Evolutionary conservation across 1,139 yeast species (phyloP), one percentile per base, ranked within the genome.

Genomic region (Kurtzmaniella natalensis): DNA sequence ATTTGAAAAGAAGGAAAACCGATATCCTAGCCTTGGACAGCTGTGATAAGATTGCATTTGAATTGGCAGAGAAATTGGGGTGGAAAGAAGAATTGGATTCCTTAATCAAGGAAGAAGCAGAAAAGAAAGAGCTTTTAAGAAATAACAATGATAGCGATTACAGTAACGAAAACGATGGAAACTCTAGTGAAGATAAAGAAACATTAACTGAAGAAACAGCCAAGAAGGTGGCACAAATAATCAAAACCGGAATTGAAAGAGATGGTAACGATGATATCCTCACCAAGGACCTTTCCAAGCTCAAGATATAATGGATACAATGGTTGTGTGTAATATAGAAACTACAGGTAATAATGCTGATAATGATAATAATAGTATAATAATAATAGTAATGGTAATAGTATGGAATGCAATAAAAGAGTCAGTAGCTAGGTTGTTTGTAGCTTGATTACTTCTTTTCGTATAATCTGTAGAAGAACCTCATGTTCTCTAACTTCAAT

Each of bases 401-500:
- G n/a, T n/a, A n/a, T n/a, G n/a, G n/a, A n/a, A n/a, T n/a, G n/a
- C n/a, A n/a, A n/a, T n/a, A n/a, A n/a, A n/a, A n/a, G n/a, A n/a
- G n/a, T n/a, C n/a, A n/a, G n/a, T n/a, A n/a, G n/a, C n/a, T n/a
- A n/a, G n/a, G n/a, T n/a, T n/a, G n/a, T 13, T 18, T 14, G 7
- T 15, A 7, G 13, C 18, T n/a, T 28, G 19, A 8, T 39, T 49
- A 62, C 44, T 52, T 66, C 57, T 76, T 78, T 46, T 72, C 63
- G 56, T 85, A 87, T 32, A 87, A 61, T 45, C 95, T 70, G 55
- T 80, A 80, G 55, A 87, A 86, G 53, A 83, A 84, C 40, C 95
- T 70, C 95, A 86, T 86, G 53, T 83, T 86, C 51, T 87, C 95
- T 39, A 87, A 59, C 46, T 84, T 83, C 61, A 85, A 61, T 1